These are phyloP conservation scores for Malus fusca DNA, from an alignment of 306 rosid genomes.

Conservation along the genomic window DNA sequence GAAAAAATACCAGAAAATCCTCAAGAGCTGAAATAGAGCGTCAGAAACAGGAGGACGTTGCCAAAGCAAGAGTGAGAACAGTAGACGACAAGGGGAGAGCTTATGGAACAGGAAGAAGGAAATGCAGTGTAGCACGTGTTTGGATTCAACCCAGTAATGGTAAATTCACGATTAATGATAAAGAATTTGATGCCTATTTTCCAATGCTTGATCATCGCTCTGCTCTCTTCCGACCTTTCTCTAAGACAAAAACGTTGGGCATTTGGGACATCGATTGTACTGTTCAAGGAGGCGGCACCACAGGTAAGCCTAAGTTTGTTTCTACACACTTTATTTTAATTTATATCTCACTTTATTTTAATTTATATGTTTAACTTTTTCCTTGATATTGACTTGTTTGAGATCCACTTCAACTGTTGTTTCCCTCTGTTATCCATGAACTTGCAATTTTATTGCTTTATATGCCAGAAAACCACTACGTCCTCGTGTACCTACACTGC, in stretches of 20 bases:
- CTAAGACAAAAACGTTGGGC: constrained; percentile 73
- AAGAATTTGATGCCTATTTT: constrained; percentile 68
- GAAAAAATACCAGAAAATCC: constrained; percentile 54
- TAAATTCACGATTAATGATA: constrained; percentile 65
- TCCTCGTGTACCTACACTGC: background rate
- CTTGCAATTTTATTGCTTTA: background rate
- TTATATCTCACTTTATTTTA: background rate
- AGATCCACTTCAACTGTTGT: background rate
- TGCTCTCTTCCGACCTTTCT: constrained; percentile 60
- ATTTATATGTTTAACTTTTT: background rate
- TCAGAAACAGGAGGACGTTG: constrained; percentile 79
- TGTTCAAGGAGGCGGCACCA: constrained; percentile 79
- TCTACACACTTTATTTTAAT: background rate
- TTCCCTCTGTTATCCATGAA: background rate
- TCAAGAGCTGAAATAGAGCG: constrained; percentile 80
- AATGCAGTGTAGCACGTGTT: constrained; percentile 91
- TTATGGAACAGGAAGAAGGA: constrained; percentile 92
- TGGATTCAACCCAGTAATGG: constrained; percentile 90
- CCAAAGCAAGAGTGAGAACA: constrained; percentile 76
- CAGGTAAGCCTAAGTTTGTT: constrained; percentile 36
- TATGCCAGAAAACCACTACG: background rate
- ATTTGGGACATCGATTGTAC: constrained; percentile 59
- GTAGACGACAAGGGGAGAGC: constrained; percentile 89
- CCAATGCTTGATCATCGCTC: no score
- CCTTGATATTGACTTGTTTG: background rate